Percentiles rank a stretch among this genome's conserved stretches.
Evolutionary conservation across 306 rosid species (phyloP).

Genomic region (Pyrus bretschneideri): DNA sequence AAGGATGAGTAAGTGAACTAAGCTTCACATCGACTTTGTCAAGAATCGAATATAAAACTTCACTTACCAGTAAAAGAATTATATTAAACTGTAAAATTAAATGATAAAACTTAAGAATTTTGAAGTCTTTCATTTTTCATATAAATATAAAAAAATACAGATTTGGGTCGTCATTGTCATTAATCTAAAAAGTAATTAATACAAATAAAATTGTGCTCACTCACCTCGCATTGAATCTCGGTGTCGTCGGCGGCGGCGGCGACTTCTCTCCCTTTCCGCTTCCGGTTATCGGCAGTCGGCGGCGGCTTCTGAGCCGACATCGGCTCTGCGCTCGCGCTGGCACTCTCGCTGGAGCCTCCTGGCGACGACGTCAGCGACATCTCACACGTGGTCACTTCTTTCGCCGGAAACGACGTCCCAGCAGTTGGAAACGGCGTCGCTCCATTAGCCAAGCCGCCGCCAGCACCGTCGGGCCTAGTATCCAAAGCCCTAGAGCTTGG

Average conservation of each 20-base stretch:
- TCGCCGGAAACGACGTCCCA: constrained; percentile 2
- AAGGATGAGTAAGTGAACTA: too few species aligned
- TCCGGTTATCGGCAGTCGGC: constrained; percentile 34
- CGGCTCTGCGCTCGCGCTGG: constrained; percentile 37
- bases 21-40: fast-evolving
- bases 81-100: too few species aligned
- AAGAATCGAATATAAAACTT: too few species aligned
- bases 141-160: too few species aligned
- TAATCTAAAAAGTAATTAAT: not conserved
- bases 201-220: not conserved
- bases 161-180: too few species aligned
- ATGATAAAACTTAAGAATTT: too few species aligned
- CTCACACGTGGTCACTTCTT: constrained; percentile 32
- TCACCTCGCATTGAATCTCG: constrained; percentile 56
- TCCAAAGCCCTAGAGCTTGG: constrained; percentile 8
- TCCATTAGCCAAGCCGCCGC: constrained; percentile 8
- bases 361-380: constrained; percentile 53
- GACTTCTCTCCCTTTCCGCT: constrained; percentile 45
- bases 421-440: not conserved
- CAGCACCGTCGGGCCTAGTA: constrained; percentile 15
- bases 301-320: constrained; percentile 13
- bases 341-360: constrained; percentile 25
- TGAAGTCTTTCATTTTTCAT: too few species aligned
- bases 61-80: too few species aligned
- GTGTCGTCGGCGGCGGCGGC: constrained; percentile 43